Evolutionary conservation across 345 rosid species (phyloP), one percentile per base, ranked within the genome.

Genomic region (Trapa bicornis): DNA sequence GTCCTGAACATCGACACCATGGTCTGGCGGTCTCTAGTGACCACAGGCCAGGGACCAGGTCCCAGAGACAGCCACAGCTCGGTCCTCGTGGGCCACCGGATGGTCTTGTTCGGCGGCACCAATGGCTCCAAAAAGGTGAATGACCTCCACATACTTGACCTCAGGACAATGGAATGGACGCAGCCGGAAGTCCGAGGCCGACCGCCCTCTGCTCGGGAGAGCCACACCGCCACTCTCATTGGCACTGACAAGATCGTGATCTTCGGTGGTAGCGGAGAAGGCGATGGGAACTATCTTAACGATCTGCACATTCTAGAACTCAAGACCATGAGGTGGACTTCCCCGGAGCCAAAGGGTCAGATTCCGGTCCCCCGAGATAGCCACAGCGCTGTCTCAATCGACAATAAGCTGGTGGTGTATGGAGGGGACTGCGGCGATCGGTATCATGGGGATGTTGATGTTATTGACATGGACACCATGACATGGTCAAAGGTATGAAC

Each of bases 231-330:
- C 17, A 86, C 96, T 0, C 80, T 88, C 14, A 33, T 79, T 47
- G 82, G 77, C 29, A 80, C 74, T 36, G 83, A 74, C 52, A 83
- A 70, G 69, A 68, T 88, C 62, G 79, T 86, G 67, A 66, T 88
- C 37, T 88, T 88, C 39, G 96, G 96, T 45, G 96, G 96, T 4
- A 88, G 91, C 37, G 96, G 96, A 47, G 89, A 88, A 78, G 89
- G 96, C 1, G 85, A 82, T 68, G 87, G 81, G n/a, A 86, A 86
- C 73, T 88, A 86, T 77, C 75, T 88, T 74, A 88, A 83, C 61
- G 96, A 88, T 77, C 72, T 86, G 77, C 85, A 84, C 58, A 67
- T 86, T 75, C 70, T 88, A 71, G 85, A 86, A 70, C 85, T 88
- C 39, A 78, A 76, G 70, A 74, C 77, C 8, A 86, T 88, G 96